Base-by-base conservation (phyloP, 129 eudicot species). In the Saussurea involucrata region DNA sequence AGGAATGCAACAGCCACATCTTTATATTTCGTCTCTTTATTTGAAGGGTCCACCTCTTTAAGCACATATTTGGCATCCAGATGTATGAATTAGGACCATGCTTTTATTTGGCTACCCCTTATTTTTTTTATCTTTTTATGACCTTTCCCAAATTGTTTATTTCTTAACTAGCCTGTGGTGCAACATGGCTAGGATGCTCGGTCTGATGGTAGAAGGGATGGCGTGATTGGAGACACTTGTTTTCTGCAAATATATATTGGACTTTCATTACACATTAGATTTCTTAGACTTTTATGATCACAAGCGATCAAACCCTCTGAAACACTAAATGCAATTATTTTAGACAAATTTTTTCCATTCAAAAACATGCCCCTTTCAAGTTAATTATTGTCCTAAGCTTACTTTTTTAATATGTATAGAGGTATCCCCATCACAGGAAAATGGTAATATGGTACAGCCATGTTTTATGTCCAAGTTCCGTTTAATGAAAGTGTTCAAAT, bases 1-100 rank as follows among this genome's bases (percentile, higher is more conserved):
- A 66, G 79, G 79, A 55, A 53, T 66, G 84, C 84, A 80, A 66
- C 74, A 80, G 75, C 84, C 84, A 80, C 84, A 80, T 80, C 84
- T 80, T 80, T 80, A 55, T 66, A 80, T 53, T 73, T 80, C 79
- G 64, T 61, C 84, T 74, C 83, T 64, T 73, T 80, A 73, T 80
- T 65, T 36, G 66, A 49, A 8, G 79, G 84, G 84, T 68, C 84
- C 84, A 74, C 84, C n/a, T 73, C 55, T 65, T 72, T 34, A 73
- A 80, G 74, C 79, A 79, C 83, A 79, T 46, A 25, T 72, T 65
- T 72, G 83, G 74, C 74, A 80, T 72, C 84, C 84, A 80, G 84
- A 80, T 80, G 84, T 73, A 37, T 80, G 36, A 73, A 80, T 37
- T 74, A 67, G 79, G 84, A 74, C 84, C 79, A n/a, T 80, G 80